A percentile compares a stretch with the other conserved stretches of the same genome.
Evolutionary conservation across 1,284 basidiomycete species (phyloP).

Genomic region (Baeospora myosura): DNA sequence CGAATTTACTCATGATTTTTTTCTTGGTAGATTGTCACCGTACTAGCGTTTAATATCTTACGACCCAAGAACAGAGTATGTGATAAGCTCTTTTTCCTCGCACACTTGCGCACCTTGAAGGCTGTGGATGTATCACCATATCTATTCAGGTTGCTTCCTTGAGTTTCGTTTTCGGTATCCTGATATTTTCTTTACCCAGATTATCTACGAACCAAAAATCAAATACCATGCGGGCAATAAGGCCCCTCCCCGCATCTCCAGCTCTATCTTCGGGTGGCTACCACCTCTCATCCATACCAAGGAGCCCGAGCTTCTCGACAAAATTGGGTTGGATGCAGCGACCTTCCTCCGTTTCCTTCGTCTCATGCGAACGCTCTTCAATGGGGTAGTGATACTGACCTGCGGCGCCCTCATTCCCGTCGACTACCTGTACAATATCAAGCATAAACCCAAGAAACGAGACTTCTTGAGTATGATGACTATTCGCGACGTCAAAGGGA

Average conservation of each 20-base stretch:
- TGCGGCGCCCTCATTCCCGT: conserved; percentile 78
- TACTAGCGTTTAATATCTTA: conserved; percentile 70
- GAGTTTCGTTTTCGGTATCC: too few relatives aligned
- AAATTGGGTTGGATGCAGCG: conserved; percentile 90
- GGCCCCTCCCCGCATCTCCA: conserved; percentile 73
- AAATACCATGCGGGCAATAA: conserved; percentile 85
- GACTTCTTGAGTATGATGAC: conserved; percentile 72
- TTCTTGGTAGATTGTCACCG: conserved; percentile 44
- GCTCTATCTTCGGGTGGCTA: conserved; percentile 83
- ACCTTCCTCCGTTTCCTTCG: conserved; percentile 89
- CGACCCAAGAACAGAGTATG: conserved; percentile 72
- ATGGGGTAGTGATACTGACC: conserved; percentile 55
- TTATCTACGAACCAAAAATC: conserved; percentile 77
- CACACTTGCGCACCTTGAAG: too few relatives aligned
- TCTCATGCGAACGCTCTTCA: conserved; percentile 79
- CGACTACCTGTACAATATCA: conserved; percentile 64
- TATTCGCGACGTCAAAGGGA: conserved; percentile 65
- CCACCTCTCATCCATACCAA: conserved; percentile 78
- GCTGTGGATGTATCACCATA: too few relatives aligned
- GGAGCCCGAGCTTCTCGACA: conserved; percentile 84
- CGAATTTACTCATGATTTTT: too few relatives aligned
- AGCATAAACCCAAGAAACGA: conserved; percentile 39
- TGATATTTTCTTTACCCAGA: too few relatives aligned
- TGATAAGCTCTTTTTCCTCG: background rate
- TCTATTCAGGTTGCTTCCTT: too few relatives aligned